Percentiles rank a stretch among this genome's conserved stretches.
These are phyloP conservation scores for Syzygium syzygioides DNA, from an alignment of 441 rosid species.

Conservation along the genomic window DNA sequence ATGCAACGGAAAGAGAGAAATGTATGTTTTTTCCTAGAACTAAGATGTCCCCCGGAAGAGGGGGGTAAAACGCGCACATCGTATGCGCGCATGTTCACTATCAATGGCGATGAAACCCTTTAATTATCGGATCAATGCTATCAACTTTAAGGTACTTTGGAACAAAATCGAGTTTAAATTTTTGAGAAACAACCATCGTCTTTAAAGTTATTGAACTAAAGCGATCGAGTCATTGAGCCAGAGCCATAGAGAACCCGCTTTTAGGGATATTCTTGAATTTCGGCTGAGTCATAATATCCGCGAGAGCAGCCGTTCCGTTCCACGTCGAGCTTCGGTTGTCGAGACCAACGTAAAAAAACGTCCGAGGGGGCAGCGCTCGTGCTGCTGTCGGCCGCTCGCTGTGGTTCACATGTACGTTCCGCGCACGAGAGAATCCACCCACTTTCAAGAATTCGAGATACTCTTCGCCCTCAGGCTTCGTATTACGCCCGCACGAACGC, in stretches of 20 bases:
- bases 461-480: neutral
- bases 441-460: neutral
- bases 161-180: neutral
- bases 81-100: neutral
- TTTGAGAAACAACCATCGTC: rapidly evolving
- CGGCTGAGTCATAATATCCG: neutral
- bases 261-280: neutral
- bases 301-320: neutral
- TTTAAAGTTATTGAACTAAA: neutral
- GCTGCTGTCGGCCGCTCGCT: neutral
- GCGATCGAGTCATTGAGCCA: neutral
- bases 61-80: rapidly evolving
- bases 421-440: neutral
- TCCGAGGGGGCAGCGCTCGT: neutral
- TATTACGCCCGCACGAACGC: neutral
- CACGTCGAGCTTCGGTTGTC: neutral
- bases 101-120: neutral
- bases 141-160: neutral
- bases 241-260: neutral
- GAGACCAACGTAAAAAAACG: neutral
- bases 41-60: rapidly evolving
- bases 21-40: neutral
- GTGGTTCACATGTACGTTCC: neutral
- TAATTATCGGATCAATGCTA: neutral
- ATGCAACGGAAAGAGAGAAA: neutral